phyloP scores from a whole-genome alignment of 208 protist species.

The Leishmania braziliensis region DNA sequence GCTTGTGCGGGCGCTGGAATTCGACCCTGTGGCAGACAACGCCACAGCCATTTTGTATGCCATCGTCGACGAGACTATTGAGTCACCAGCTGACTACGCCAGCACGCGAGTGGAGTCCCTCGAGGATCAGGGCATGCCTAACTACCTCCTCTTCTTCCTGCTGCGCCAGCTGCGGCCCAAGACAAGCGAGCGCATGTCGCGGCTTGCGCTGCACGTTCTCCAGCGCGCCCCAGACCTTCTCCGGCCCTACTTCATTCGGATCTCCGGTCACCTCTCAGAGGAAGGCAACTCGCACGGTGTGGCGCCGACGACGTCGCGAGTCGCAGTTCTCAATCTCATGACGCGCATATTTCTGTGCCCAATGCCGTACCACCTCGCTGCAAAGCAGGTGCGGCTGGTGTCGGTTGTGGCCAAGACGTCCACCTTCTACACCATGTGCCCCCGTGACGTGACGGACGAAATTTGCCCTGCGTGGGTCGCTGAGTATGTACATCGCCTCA shows the following conservation, averaged over 20 bases:
- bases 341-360: conserved; percentile 79
- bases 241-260: conserved; percentile 83
- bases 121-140: conserved; percentile 87
- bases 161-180: conserved; percentile 80
- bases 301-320: conserved; percentile 55
- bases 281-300: conserved; percentile 51
- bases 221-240: conserved; percentile 82
- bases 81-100: conserved; percentile 85
- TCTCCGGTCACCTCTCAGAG: conserved; percentile 82
- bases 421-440: conserved; percentile 82
- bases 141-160: conserved; percentile 89
- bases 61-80: conserved; percentile 70
- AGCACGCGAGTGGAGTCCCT: conserved; percentile 65
- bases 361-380: conserved; percentile 80
- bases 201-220: conserved; percentile 76
- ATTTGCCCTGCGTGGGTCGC: conserved; percentile 81
- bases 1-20: conserved; percentile 81
- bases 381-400: conserved; percentile 58
- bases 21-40: conserved; percentile 57
- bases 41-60: conserved; percentile 63
- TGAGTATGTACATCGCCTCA: conserved; percentile 81
- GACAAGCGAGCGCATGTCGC: conserved; percentile 56
- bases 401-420: conserved; percentile 51
- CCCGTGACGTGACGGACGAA: conserved; percentile 79
- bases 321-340: conserved; percentile 86